Percentiles rank a stretch among this genome's conserved stretches.
These are phyloP conservation scores for Botrytis cinerea DNA, from an alignment of 2,329 filamentous ascomycete species.

Conservation along the genomic window DNA sequence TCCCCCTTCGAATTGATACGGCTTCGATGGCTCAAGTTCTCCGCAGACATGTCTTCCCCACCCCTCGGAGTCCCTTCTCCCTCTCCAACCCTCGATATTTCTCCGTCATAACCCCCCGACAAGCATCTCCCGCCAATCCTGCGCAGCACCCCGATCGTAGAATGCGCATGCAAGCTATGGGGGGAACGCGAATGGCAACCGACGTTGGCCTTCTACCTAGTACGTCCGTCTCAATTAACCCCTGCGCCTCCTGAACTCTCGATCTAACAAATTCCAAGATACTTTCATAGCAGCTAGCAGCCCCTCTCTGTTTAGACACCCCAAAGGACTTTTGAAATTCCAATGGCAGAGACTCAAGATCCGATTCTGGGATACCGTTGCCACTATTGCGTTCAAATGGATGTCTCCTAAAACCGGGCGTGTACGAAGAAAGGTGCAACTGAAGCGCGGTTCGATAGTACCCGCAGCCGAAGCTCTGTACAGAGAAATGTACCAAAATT, in stretches of 20 bases:
- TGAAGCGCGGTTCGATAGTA: conserved; percentile 47
- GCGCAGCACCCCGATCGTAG: conserved; percentile 12
- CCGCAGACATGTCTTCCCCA: conserved; percentile 33
- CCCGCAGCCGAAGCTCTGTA: conserved; percentile 62
- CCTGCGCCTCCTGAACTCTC: neutral
- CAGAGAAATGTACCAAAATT: conserved; percentile 59
- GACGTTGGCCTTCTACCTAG: conserved; percentile 37
- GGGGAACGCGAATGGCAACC: conserved; percentile 25
- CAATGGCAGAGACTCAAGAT: conserved; percentile 37
- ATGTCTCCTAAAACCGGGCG: conserved; percentile 27
- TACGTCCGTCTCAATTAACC: conserved; percentile 25
- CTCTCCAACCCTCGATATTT: conserved; percentile 32
- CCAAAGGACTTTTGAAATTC: conserved; percentile 35
- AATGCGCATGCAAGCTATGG: neutral
- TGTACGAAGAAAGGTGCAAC: conserved; percentile 41
- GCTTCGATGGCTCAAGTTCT: conserved; percentile 34
- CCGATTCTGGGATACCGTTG: conserved; percentile 33
- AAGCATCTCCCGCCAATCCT: conserved; percentile 14
- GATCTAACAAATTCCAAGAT: conserved; percentile 32
- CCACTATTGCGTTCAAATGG: conserved; percentile 30
- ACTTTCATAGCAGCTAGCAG: conserved; percentile 43
- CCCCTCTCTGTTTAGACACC: conserved; percentile 38
- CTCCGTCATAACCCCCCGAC: conserved; percentile 28
- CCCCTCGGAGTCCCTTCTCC: conserved; percentile 23
- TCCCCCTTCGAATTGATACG: neutral